A percentile compares a stretch with the other conserved stretches of the same genome.
These are phyloP conservation scores for Candida caryicola DNA, from an alignment of 805 yeast genomes.

Conservation along the genomic window DNA sequence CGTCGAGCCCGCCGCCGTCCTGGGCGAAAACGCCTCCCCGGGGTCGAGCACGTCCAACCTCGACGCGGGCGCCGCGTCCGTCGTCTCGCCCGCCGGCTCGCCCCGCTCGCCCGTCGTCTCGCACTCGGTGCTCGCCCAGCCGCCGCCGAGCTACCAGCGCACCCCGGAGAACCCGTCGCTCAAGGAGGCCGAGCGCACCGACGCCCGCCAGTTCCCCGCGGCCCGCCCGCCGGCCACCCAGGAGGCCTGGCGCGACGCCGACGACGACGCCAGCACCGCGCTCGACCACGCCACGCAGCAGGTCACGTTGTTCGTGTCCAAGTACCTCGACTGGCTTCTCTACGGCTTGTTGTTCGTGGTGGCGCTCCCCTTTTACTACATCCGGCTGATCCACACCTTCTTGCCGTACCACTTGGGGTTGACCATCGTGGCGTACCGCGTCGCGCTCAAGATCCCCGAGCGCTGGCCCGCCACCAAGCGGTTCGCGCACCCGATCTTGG, in stretches of 20 bases:
- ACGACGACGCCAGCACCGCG: neutral
- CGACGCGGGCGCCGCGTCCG: slow-evolving; percentile 15
- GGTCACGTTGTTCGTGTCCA: slow-evolving; percentile 34
- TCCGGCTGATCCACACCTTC: slow-evolving; percentile 45
- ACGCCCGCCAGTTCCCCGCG: neutral
- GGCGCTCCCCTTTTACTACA: slow-evolving; percentile 61
- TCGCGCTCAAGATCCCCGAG: slow-evolving; percentile 46
- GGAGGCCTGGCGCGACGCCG: neutral
- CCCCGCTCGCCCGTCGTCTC: neutral
- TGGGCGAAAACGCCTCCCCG: neutral
- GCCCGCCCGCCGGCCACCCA: neutral
- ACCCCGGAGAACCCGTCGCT: neutral
- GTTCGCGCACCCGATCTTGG: slow-evolving; percentile 68
- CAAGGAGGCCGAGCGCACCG: neutral
- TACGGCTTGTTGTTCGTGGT: slow-evolving; percentile 47
- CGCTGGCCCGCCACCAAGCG: slow-evolving; percentile 45
- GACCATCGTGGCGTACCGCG: slow-evolving; percentile 55
- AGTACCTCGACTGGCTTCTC: slow-evolving; percentile 55
- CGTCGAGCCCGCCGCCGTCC: neutral
- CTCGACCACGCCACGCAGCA: slow-evolving; percentile 2
- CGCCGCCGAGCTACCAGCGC: slow-evolving; percentile 5
- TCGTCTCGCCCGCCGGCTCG: slow-evolving; percentile 18
- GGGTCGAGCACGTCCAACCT: neutral
- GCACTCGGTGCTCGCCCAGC: slow-evolving; percentile 4
- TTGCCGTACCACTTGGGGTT: slow-evolving; percentile 62